Percentiles rank a stretch among this genome's conserved stretches.
Evolutionary conservation across 148 eudicot genomes (phyloP).

Genomic region (Rhododendron vialii): DNA sequence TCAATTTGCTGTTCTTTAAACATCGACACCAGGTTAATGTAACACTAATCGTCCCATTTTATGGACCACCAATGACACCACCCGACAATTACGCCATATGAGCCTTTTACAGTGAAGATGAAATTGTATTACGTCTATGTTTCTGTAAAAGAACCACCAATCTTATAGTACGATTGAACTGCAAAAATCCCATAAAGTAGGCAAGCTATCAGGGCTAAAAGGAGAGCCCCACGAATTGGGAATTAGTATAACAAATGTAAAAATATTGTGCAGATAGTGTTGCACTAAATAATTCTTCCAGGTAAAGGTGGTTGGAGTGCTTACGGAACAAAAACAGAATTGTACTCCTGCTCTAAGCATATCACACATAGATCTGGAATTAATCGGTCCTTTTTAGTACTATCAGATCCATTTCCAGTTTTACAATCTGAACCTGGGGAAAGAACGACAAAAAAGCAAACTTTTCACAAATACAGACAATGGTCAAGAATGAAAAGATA

Average conservation of each 20-base stretch:
- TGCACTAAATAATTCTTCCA: background rate
- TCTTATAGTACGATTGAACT: background rate
- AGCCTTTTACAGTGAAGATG: background rate
- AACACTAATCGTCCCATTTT: background rate
- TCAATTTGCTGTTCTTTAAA: background rate
- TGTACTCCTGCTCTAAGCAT: constrained; percentile 93
- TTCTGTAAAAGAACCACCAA: background rate
- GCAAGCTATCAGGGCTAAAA: background rate
- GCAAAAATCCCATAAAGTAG: background rate
- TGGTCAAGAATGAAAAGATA: background rate
- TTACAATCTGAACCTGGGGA: constrained; percentile 46
- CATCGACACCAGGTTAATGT: background rate
- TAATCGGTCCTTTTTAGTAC: constrained; percentile 47
- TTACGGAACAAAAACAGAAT: constrained; percentile 98
- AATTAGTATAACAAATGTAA: background rate
- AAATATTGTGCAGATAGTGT: background rate
- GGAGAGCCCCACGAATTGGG: too few species aligned
- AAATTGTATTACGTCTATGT: background rate
- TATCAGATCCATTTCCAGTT: constrained; percentile 62
- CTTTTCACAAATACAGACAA: background rate
- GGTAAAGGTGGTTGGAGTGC: constrained; percentile 12
- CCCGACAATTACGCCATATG: background rate
- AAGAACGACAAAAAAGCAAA: background rate
- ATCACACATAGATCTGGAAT: constrained; percentile 96
- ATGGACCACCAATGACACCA: background rate